Base-by-base conservation (phyloP, 169 alveolate genomes). In the Plasmodium adleri region DNA sequence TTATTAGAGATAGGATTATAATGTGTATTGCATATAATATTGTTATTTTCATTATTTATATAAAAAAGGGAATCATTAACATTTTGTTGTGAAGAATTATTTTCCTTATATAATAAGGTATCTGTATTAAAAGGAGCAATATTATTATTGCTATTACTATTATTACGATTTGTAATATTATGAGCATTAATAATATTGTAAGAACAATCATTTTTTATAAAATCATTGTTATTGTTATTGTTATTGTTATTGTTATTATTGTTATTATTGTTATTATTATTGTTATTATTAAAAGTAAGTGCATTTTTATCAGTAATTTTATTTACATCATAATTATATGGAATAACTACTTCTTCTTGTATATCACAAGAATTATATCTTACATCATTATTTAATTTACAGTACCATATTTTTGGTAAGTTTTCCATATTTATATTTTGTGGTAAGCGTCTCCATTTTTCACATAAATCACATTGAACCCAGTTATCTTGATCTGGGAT, bases 391-490 rank as follows among this genome's bases (percentile, higher is more conserved):
- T 85, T 85, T 54, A 85, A 62, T 24, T 63, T 72, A 49, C 92
- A 85, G 12, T 72, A 72, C 92, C 92, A 85, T 24, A 43, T 50
- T 45, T 85, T 85, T 50, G 92, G 83, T 56, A 85, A 70, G 4
- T 70, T 72, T 3, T 62, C 64, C 85, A 85, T 72, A 56, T 72
- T 73, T 52, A 50, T 62, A 60, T 85, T 63, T 50, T 71, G 62
- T 5, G 92, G 92, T 32, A 85, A 32, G 6, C 71, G 68, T 62
- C 92, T 59, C 92, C 92, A 85, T 70, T 85, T 85, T 47, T 72
- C 86, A 26, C 92, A 85, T 47, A 52, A 62, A 47, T 85, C 92
- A 73, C 92, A 85, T 70, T 85, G 92, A 24, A 73, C 92, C 92
- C 92, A 85, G 66, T 85, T 85, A 45, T 78, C 89, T 26, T 78